A percentile compares a stretch with the other conserved stretches of the same genome.
These are phyloP conservation scores for Bipolaris cookei DNA, from an alignment of 2,329 filamentous ascomycete genomes.

Conservation along the genomic window DNA sequence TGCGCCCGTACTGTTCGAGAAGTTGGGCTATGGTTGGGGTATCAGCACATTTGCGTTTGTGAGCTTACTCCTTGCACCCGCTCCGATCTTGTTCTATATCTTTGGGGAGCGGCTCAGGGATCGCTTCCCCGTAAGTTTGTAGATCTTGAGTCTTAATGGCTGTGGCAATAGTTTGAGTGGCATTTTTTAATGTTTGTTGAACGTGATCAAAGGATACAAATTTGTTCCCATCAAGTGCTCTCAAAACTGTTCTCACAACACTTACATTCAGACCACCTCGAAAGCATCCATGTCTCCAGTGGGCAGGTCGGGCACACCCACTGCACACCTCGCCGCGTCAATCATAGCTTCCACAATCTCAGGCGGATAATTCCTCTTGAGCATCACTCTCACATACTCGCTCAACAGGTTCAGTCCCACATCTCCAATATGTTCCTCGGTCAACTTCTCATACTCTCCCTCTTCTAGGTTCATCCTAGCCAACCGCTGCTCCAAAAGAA, in stretches of 20 bases:
- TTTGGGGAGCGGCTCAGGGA: constrained; percentile 57
- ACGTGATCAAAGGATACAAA: no score
- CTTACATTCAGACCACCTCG: constrained; percentile 21
- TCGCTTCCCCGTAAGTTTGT: constrained; percentile 43
- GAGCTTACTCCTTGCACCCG: constrained; percentile 55
- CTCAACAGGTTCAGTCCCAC: constrained; percentile 38
- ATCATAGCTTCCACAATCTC: constrained; percentile 41
- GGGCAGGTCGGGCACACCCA: constrained; percentile 33
- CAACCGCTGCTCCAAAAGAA: constrained; percentile 28
- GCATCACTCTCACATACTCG: constrained; percentile 40
- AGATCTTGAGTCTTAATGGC: not conserved
- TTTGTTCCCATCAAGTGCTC: not conserved
- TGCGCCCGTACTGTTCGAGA: constrained; percentile 53
- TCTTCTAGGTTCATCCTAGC: constrained; percentile 23
- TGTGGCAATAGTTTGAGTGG: no score
- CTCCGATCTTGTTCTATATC: constrained; percentile 57
- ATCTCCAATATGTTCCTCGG: constrained; percentile 31
- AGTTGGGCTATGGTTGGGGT: constrained; percentile 58
- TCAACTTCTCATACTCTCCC: constrained; percentile 22
- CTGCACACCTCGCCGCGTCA: constrained; percentile 30
- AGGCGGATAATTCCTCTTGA: constrained; percentile 32
- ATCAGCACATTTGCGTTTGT: constrained; percentile 58
- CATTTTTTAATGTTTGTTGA: no score
- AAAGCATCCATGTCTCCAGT: constrained; percentile 45
- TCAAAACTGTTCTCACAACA: not conserved